Percentiles rank a stretch among this genome's conserved stretches.
These are phyloP conservation scores for Clitopilus hobsonii DNA, from an alignment of 768 basidiomycete species.

Conservation along the genomic window DNA sequence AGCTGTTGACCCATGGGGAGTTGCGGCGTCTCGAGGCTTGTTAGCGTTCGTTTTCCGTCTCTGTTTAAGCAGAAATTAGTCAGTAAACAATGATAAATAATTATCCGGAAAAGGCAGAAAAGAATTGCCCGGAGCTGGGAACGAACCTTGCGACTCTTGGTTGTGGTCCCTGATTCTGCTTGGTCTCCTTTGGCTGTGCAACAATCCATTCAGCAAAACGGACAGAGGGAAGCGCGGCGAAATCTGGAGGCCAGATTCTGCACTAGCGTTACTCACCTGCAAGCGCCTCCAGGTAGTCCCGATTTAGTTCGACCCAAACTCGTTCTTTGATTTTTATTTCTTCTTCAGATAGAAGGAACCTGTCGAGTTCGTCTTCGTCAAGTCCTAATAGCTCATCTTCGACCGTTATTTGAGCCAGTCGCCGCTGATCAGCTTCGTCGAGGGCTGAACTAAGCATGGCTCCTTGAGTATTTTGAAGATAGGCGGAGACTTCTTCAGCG, in stretches of 20 bases:
- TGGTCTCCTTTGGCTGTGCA: slow-evolving; percentile 66
- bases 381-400: slow-evolving; percentile 68
- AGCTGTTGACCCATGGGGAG: slow-evolving; percentile 62
- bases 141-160: slow-evolving; percentile 80
- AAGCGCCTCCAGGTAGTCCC: slow-evolving; percentile 83
- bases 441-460: slow-evolving; percentile 56
- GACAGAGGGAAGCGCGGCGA: slow-evolving; percentile 4
- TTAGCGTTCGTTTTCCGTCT: slow-evolving; percentile 57
- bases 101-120: slow-evolving; percentile 16
- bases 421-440: slow-evolving; percentile 61
- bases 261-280: slow-evolving; percentile 55
- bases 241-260: slow-evolving; percentile 2
- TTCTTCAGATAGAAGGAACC: slow-evolving; percentile 70
- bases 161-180: slow-evolving; percentile 30
- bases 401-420: slow-evolving; percentile 46
- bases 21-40: slow-evolving; percentile 71
- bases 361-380: slow-evolving; percentile 89
- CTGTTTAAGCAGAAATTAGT: slow-evolving; percentile 28
- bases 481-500: slow-evolving; percentile 64
- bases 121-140: slow-evolving; percentile 30
- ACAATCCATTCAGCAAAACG: slow-evolving; percentile 41
- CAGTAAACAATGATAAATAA: slow-evolving; percentile 14
- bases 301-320: slow-evolving; percentile 92
- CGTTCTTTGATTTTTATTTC: slow-evolving; percentile 86
- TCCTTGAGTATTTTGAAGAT: slow-evolving; percentile 60